Evolutionary conservation across 1,284 basidiomycete genomes (phyloP), one percentile per base, ranked within the genome.

Genomic region (Malassezia equina): DNA sequence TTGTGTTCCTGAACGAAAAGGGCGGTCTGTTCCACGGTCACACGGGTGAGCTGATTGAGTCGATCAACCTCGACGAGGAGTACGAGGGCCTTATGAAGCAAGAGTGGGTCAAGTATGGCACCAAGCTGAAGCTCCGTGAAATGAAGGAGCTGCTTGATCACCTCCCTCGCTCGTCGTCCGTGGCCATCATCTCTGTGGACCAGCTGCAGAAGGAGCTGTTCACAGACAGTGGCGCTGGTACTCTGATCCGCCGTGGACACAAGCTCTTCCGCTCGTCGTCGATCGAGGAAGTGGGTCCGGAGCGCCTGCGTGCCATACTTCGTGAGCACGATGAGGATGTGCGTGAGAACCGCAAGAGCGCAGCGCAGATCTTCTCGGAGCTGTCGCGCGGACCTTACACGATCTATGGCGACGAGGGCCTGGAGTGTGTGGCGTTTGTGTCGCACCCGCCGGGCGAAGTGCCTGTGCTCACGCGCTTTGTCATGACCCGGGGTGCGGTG

Each of bases 101-200:
- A 78, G 83, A 90, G n/a, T 99, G 94, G 93, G 93, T 99, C 78
- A 95, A 95, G 77, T 96, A 85, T 75, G 93, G 93, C 63, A 98
- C 94, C 66, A 99, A 99, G 78, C 87, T 99, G 78, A 98, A 98
- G 79, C 82, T 99, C 49, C 86, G 93, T 65, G 93, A 98, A 78
- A 96, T 98, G 81, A 99, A 99, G 79, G 93, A 98, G 75, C 84
- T 99, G 43, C 83, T 99, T 52, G 94, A 98, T 76, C 87, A 94
- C 78, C 88, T 98, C 57, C 93, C 94, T 28, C 90, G 94, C 63
- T 88, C 94, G 3, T 95, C 93, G 19, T 95, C 90, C 41, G 93
- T 98, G 52, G 93, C 93, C 62, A 91, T 99, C 78, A 99, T 99
- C 78, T 89, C 88, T 47, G 84, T 91, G 52, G 82, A 88, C 65